A percentile compares a stretch with the other conserved stretches of the same genome.
Evolutionary conservation across 345 rosid species (phyloP).

Genomic region (Dovyalis caffra): DNA sequence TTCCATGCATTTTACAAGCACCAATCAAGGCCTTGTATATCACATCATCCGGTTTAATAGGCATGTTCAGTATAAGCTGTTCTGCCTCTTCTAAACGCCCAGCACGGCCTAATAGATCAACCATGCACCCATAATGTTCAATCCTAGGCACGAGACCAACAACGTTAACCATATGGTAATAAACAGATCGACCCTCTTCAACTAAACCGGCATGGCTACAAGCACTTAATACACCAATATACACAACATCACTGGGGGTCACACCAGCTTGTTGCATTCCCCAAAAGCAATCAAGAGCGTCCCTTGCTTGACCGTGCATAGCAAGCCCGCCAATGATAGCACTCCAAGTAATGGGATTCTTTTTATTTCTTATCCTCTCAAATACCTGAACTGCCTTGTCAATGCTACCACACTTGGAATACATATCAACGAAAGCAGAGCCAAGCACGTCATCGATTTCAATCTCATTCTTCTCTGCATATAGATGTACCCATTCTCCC

Average conservation of each 20-base stretch:
- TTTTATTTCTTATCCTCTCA: constrained; percentile 38
- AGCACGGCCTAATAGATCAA: constrained; percentile 65
- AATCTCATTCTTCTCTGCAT: constrained; percentile 42
- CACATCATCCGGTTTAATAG: constrained; percentile 54
- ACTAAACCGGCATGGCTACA: constrained; percentile 71
- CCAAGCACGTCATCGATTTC: constrained; percentile 59
- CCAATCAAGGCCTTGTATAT: constrained; percentile 67
- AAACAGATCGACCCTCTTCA: constrained; percentile 48
- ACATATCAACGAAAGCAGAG: constrained; percentile 75
- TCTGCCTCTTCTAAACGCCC: constrained; percentile 62
- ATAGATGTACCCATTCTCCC: constrained; percentile 75
- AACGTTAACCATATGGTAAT: constrained; percentile 50
- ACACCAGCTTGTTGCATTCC: constrained; percentile 47
- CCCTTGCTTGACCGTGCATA: constrained; percentile 55
- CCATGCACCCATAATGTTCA: constrained; percentile 77
- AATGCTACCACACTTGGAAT: constrained; percentile 64
- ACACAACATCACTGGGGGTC: constrained; percentile 51
- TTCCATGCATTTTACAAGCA: constrained; percentile 61
- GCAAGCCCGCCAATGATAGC: constrained; percentile 66
- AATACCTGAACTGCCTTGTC: constrained; percentile 64
- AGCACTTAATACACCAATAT: constrained; percentile 54
- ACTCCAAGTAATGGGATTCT: constrained; percentile 60
- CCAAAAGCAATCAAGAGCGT: constrained; percentile 48
- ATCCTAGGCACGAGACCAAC: constrained; percentile 58
- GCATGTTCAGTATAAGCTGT: constrained; percentile 56